phyloP scores from a whole-genome alignment of 345 rosid species.

The Clarkia xantiana region DNA sequence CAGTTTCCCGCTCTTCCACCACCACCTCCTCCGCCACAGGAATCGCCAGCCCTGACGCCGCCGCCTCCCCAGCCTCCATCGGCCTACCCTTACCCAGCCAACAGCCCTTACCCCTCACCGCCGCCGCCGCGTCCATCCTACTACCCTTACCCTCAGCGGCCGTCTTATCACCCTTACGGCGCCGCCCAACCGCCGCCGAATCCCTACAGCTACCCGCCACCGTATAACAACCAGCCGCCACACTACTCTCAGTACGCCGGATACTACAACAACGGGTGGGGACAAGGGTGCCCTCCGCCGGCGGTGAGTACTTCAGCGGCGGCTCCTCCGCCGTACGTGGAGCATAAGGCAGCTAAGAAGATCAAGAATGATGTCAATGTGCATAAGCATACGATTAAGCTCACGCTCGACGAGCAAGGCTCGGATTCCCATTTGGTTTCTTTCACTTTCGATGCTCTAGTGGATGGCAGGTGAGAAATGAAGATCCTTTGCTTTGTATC shows the following conservation, averaged over 20 bases:
- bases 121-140: conserved; percentile 1
- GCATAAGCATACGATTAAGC: conserved; percentile 22
- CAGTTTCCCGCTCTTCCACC: background rate
- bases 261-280: conserved; percentile 1
- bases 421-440: conserved; percentile 22
- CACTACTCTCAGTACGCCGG: conserved; percentile 8
- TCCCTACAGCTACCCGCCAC: conserved; percentile 3
- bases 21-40: conserved; percentile 4
- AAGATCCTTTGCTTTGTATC: background rate
- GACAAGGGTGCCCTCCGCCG: background rate
- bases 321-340: conserved; percentile 17
- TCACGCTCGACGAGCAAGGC: conserved; percentile 21
- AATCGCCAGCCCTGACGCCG: conserved; percentile 2
- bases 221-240: conserved; percentile 3
- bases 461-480: conserved; percentile 26
- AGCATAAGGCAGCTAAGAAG: conserved; percentile 28
- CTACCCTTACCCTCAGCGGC: background rate
- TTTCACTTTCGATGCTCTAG: conserved; percentile 39
- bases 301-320: conserved; percentile 2
- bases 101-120: background rate
- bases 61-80: conserved; percentile 3
- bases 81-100: background rate
- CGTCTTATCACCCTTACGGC: background rate
- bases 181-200: conserved; percentile 1
- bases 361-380: conserved; percentile 30